Evolutionary conservation across 495 filamentous ascomycete genomes (phyloP).

Genomic region (Annulohypoxylon stygium): DNA sequence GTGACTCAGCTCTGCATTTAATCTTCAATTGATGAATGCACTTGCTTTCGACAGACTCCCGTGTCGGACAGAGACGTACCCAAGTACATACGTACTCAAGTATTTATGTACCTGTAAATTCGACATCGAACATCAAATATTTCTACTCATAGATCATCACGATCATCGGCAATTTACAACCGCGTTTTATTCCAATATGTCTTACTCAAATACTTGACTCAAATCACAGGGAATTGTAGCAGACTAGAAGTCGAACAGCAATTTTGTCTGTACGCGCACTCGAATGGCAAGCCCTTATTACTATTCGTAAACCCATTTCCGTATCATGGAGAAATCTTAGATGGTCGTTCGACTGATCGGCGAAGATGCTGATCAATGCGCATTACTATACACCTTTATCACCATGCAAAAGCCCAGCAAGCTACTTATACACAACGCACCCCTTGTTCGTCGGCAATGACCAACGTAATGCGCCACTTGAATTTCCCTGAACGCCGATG

Average conservation of each 20-base stretch:
- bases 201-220: neutral
- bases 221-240: neutral
- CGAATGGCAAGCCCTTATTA: constrained; percentile 6
- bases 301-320: constrained; percentile 11
- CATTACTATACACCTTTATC: constrained; percentile 46
- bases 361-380: constrained; percentile 29
- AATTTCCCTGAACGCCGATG: constrained; percentile 44
- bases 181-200: neutral
- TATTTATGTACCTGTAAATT: too few species aligned
- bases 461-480: constrained; percentile 21
- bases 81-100: neutral
- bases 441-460: constrained; percentile 26
- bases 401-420: constrained; percentile 35
- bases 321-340: constrained; percentile 20
- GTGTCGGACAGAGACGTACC: neutral
- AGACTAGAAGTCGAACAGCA: neutral
- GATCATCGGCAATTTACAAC: neutral
- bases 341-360: constrained; percentile 13
- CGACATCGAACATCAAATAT: too few species aligned
- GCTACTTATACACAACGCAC: constrained; percentile 44
- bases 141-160: neutral
- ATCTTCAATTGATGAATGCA: neutral
- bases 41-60: neutral
- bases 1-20: neutral
- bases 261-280: neutral